phyloP scores from a whole-genome alignment of 768 basidiomycete species.

The Tephrocybe rancida region DNA sequence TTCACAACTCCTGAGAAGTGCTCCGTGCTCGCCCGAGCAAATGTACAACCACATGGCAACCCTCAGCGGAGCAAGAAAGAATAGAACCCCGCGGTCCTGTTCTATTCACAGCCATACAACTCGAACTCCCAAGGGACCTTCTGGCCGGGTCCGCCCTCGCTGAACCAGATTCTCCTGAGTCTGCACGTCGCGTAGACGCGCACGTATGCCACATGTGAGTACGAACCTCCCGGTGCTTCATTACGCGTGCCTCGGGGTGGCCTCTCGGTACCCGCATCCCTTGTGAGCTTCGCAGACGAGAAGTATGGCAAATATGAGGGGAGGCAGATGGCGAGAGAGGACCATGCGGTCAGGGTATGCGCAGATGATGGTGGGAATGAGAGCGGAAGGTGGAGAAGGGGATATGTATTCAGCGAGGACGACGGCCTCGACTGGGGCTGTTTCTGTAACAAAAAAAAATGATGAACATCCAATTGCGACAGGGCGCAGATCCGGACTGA shows the following conservation, averaged over 20 bases:
- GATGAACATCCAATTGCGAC: neutral
- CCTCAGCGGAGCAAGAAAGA: too few species aligned
- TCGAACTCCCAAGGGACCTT: constrained; percentile 77
- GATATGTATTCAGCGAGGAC: constrained; percentile 34
- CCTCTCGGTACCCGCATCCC: constrained; percentile 19
- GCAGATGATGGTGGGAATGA: constrained; percentile 59
- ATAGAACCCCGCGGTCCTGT: too few species aligned
- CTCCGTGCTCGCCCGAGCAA: too few species aligned
- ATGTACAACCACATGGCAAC: neutral
- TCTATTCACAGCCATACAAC: constrained; percentile 44
- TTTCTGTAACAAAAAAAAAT: constrained; percentile 39
- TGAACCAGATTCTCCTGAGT: constrained; percentile 77
- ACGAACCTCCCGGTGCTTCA: constrained; percentile 51
- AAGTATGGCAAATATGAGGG: constrained; percentile 64
- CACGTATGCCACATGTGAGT: constrained; percentile 70
- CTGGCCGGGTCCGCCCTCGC: constrained; percentile 52
- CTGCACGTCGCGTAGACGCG: constrained; percentile 81
- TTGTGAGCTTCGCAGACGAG: constrained; percentile 44
- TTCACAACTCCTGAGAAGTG: too few species aligned
- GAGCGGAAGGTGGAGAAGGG: constrained; percentile 73
- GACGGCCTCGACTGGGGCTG: constrained; percentile 50
- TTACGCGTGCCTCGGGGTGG: constrained; percentile 18
- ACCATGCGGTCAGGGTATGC: constrained; percentile 69
- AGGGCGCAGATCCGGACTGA: neutral
- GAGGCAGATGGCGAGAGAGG: constrained; percentile 63